Evolutionary conservation across 345 rosid species (phyloP).

Genomic region (Hypericum androsaemum): DNA sequence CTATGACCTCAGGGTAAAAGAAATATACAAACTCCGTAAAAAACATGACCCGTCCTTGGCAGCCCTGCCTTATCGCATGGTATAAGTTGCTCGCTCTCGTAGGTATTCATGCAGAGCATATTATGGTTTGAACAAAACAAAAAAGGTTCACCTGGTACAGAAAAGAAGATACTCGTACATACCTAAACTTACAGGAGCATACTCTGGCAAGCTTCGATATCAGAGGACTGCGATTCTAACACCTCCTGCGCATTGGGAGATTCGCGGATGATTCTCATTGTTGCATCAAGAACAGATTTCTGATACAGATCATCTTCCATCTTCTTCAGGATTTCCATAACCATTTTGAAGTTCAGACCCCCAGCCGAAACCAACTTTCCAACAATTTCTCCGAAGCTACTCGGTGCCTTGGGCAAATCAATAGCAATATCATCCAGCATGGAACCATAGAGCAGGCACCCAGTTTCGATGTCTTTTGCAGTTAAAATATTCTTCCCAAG

Average conservation of each 20-base stretch:
- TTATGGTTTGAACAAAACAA: no score
- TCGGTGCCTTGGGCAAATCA: constrained; percentile 76
- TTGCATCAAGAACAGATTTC: constrained; percentile 50
- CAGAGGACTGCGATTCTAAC: constrained; percentile 41
- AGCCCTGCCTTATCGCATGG: no score
- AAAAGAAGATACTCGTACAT: no score
- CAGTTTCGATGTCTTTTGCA: constrained; percentile 41
- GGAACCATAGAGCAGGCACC: constrained; percentile 59
- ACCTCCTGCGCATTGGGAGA: constrained; percentile 30
- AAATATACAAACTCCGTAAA: no score
- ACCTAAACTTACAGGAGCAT: constrained; percentile 20
- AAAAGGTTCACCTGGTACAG: no score
- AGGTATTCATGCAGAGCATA: no score
- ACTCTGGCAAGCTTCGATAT: constrained; percentile 50
- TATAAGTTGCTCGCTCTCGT: no score
- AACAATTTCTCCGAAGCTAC: constrained; percentile 60
- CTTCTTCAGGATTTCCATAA: constrained; percentile 53
- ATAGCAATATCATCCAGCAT: constrained; percentile 72
- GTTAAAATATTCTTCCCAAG: constrained; percentile 38
- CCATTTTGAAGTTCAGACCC: constrained; percentile 39
- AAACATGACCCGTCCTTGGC: no score
- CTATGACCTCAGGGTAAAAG: no score
- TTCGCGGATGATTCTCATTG: constrained; percentile 26
- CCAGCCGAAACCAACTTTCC: constrained; percentile 48
- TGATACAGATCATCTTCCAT: constrained; percentile 49